Evolutionary conservation across 768 basidiomycete genomes (phyloP), one percentile per base, ranked within the genome.

Genomic region (Leccinum fibrillosum): DNA sequence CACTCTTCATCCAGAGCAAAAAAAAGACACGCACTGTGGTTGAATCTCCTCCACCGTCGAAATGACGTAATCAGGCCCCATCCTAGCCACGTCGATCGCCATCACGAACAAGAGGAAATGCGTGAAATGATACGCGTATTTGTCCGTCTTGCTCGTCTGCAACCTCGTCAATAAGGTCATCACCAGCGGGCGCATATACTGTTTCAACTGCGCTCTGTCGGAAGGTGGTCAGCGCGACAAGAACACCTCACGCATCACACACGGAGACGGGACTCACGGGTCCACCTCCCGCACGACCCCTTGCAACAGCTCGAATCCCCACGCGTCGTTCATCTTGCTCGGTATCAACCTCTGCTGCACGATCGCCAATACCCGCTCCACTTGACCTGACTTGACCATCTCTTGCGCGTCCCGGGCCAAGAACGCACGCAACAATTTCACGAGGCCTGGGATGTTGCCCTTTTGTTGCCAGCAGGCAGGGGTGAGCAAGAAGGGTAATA

Each of bases 381-480:
- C 75, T 67, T 96, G 94, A 0, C 87, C 87, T 15, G 81, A 74
- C 9, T 76, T 79, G 30, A 86, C 77, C 80, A 98, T 90, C 62
- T 83, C 77, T 1, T 68, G 66, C 10, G 84, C 81, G 56, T 92
- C 94, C 30, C 89, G 81, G 0, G 80, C 74, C 13, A 99, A 76
- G 75, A 92, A 94, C 7, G 93, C 92, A 53, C 88, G 88, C 53
- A 98, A 78, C 17, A 98, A 77, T 64, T 91, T 86, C 19, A 96
- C 94, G 2, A 99, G 82, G 1, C 94, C 95, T 0, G 97, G 97
- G 45, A 99, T 86, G 68, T 89, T 94, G 11, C 97, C 97, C 66
- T 95, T 89, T 70, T 94, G 92, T 69, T 89, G 86, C 96, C 97
- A 99, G 6, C 89, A 80, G 0, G 85, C 78, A 1, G 94, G 93